Evolutionary conservation across 2,329 filamentous ascomycete species (phyloP).

Genomic region (Paraphoma chrysanthemicola): DNA sequence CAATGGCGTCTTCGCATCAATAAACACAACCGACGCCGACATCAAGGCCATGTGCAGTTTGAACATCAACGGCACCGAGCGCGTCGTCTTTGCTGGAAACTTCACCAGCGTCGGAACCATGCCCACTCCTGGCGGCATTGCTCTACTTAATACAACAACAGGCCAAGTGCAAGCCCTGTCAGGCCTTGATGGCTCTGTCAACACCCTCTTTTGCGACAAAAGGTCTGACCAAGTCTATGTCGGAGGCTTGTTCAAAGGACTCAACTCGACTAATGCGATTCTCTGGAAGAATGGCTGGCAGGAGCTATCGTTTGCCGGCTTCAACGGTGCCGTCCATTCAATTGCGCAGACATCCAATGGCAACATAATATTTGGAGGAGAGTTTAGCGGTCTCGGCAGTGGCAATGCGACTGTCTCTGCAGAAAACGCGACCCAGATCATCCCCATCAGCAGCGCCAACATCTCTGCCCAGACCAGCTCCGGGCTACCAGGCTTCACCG

Average conservation of each 20-base stretch:
- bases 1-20: slow-evolving; percentile 79
- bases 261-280: slow-evolving; percentile 88
- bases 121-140: slow-evolving; percentile 77
- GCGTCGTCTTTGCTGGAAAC: slow-evolving; percentile 88
- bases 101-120: slow-evolving; percentile 87
- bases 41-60: slow-evolving; percentile 91
- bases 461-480: slow-evolving; percentile 72
- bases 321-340: slow-evolving; percentile 89
- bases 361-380: slow-evolving; percentile 90
- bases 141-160: slow-evolving; percentile 78
- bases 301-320: slow-evolving; percentile 87
- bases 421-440: slow-evolving; percentile 74
- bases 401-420: slow-evolving; percentile 77
- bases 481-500: slow-evolving; percentile 68
- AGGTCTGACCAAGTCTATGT: slow-evolving; percentile 83
- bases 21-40: slow-evolving; percentile 80
- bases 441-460: slow-evolving; percentile 83
- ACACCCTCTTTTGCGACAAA: slow-evolving; percentile 81
- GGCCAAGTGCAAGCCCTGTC: slow-evolving; percentile 73
- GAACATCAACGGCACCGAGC: slow-evolving; percentile 70
- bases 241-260: slow-evolving; percentile 82
- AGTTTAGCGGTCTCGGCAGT: slow-evolving; percentile 86
- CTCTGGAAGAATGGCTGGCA: slow-evolving; percentile 77
- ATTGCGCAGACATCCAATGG: slow-evolving; percentile 82
- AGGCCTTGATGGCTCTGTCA: slow-evolving; percentile 85